phyloP scores from a whole-genome alignment of 345 rosid species.

The Reutealis trisperma region DNA sequence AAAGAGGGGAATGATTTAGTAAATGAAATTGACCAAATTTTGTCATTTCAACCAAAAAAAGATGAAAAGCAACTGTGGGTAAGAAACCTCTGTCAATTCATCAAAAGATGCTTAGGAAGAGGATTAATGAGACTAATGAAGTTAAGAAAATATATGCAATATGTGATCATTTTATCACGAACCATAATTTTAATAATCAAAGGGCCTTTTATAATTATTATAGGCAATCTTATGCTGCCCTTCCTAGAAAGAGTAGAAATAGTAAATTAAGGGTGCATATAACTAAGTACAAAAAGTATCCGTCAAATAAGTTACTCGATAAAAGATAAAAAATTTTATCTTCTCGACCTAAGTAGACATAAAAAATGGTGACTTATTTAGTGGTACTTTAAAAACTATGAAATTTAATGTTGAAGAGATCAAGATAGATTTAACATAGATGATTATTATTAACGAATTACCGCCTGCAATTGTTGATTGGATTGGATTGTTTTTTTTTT shows the following conservation, averaged over 20 bases:
- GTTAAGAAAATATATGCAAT: not conserved
- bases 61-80: too few species aligned
- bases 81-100: not conserved
- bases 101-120: too few species aligned
- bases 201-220: not conserved
- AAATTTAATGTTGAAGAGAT: too few species aligned
- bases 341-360: not conserved
- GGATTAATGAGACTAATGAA: not conserved
- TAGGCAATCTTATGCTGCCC: not conserved
- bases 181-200: too few species aligned
- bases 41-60: too few species aligned
- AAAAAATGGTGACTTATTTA: too few species aligned
- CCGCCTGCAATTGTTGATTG: too few species aligned
- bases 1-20: too few species aligned
- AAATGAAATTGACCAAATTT: too few species aligned
- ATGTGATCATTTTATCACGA: not conserved
- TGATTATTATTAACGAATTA: not conserved
- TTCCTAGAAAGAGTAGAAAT: not conserved
- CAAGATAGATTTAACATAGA: not conserved
- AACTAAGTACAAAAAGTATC: not conserved
- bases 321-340: too few species aligned
- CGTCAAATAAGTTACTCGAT: not conserved
- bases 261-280: not conserved
- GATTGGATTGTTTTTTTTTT: too few species aligned
- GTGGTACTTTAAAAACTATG: not conserved